Conservation (phyloP, 202 grass and related monocot species). For the Brachypodium distachyon region DNA sequence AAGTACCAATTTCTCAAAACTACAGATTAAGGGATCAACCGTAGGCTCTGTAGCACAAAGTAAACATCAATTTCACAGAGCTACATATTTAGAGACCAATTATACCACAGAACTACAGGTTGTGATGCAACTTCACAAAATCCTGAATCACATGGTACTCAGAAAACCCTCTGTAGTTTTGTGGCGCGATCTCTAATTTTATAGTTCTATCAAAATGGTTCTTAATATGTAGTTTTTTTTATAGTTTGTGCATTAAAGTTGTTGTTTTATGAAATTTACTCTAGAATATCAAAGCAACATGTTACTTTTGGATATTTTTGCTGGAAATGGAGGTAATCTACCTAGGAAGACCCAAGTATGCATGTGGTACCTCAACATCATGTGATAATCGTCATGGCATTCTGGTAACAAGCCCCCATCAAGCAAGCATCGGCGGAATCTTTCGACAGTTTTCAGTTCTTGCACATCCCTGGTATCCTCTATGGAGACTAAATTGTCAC, state of each 20-base stretch:
- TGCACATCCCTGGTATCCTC: slow-evolving; percentile 68
- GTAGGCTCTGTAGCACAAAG: no score
- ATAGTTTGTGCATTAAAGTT: neutral
- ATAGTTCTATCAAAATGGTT: neutral
- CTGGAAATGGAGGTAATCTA: neutral
- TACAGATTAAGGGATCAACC: neutral
- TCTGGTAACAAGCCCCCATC: slow-evolving; percentile 63
- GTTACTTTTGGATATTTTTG: neutral
- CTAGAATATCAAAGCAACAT: neutral
- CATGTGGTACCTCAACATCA: slow-evolving; percentile 63
- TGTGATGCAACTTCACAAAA: neutral
- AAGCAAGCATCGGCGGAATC: slow-evolving; percentile 52
- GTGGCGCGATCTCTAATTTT: neutral
- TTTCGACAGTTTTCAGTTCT: slow-evolving; percentile 67
- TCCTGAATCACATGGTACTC: neutral
- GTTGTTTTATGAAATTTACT: neutral
- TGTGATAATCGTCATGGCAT: slow-evolving; percentile 77
- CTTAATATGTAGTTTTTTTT: neutral
- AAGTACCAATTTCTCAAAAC: neutral
- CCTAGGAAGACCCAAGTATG: neutral
- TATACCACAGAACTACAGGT: neutral
- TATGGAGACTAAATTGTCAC: slow-evolving; percentile 37
- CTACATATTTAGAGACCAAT: neutral
- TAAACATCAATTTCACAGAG: neutral
- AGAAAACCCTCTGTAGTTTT: neutral